A percentile compares a stretch with the other conserved stretches of the same genome.
Conservation (phyloP, 495 filamentous ascomycete species). For the Penicillium steckii region DNA sequence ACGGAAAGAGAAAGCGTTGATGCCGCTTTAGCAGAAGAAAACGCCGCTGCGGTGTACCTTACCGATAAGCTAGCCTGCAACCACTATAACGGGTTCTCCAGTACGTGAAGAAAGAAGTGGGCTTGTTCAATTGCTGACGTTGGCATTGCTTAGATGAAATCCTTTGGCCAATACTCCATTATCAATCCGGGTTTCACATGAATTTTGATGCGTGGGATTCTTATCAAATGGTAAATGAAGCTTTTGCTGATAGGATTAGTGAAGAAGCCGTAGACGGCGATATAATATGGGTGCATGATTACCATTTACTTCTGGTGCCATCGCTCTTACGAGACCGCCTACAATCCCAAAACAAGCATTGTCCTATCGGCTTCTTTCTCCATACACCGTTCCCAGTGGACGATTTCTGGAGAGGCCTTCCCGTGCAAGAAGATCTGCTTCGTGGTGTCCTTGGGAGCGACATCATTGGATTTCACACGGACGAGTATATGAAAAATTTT, state of each 20-base stretch:
- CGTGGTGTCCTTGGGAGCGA: slow-evolving; percentile 85
- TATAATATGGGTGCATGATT: slow-evolving; percentile 95
- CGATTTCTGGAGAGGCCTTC: slow-evolving; percentile 92
- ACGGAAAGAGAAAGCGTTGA: slow-evolving; percentile 45
- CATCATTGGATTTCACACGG: slow-evolving; percentile 93
- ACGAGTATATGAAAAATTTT: slow-evolving; percentile 93
- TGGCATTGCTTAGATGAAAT: slow-evolving; percentile 67
- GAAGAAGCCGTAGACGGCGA: slow-evolving; percentile 85
- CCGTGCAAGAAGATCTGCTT: slow-evolving; percentile 84
- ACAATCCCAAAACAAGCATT: slow-evolving; percentile 68
- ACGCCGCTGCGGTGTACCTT: slow-evolving; percentile 73
- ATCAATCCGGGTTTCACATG: slow-evolving; percentile 94
- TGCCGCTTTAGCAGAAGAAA: slow-evolving; percentile 55
- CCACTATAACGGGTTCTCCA: slow-evolving; percentile 85
- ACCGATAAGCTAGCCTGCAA: slow-evolving; percentile 74
- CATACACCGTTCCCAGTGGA: slow-evolving; percentile 97
- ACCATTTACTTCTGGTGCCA: slow-evolving; percentile 93
- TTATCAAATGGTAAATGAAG: slow-evolving; percentile 84
- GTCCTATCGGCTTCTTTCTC: slow-evolving; percentile 96
- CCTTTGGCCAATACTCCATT: slow-evolving; percentile 96
- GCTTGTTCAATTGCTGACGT: no score
- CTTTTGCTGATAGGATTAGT: slow-evolving; percentile 79
- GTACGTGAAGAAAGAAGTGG: slow-evolving; percentile 47
- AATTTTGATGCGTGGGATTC: slow-evolving; percentile 94
- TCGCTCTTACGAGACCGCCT: slow-evolving; percentile 87